phyloP scores from a whole-genome alignment of 148 eudicot genomes.

The Chenopodium album region DNA sequence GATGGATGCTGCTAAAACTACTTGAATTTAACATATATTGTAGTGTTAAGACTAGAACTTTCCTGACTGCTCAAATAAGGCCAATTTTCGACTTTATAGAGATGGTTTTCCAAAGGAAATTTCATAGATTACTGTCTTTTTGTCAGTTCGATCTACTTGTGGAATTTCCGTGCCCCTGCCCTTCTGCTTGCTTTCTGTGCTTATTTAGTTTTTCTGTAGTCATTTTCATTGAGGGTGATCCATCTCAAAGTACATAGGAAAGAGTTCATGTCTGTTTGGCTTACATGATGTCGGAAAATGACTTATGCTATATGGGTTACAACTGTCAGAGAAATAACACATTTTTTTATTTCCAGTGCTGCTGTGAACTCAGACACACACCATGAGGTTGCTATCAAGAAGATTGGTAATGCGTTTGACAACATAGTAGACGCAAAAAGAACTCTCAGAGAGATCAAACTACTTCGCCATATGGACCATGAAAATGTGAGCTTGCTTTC shows the following conservation, averaged over 20 bases:
- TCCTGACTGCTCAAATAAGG: background rate
- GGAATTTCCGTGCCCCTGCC: background rate
- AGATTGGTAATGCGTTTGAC: conserved; percentile 83
- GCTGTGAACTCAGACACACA: conserved; percentile 70
- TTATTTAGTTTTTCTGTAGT: background rate
- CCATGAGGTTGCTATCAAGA: conserved; percentile 82
- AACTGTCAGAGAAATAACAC: background rate
- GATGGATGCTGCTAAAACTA: no score
- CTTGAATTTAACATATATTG: no score
- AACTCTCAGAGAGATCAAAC: conserved; percentile 77
- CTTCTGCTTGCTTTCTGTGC: background rate
- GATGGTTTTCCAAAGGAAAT: background rate
- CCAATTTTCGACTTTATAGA: background rate
- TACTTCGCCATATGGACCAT: conserved; percentile 73
- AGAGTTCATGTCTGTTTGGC: background rate
- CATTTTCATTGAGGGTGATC: background rate
- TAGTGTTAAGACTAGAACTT: background rate
- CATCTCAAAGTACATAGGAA: background rate
- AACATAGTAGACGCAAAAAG: conserved; percentile 76
- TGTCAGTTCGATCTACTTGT: no score
- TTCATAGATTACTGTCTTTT: background rate
- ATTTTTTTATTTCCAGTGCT: conserved; percentile 44
- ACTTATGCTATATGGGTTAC: background rate
- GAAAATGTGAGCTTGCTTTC: conserved; percentile 50
- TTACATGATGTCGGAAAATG: background rate